Percentiles rank a stretch among this genome's conserved stretches.
These are phyloP conservation scores for Pseudoneurospora amorphoporcata DNA, from an alignment of 495 filamentous ascomycete genomes.

Conservation along the genomic window DNA sequence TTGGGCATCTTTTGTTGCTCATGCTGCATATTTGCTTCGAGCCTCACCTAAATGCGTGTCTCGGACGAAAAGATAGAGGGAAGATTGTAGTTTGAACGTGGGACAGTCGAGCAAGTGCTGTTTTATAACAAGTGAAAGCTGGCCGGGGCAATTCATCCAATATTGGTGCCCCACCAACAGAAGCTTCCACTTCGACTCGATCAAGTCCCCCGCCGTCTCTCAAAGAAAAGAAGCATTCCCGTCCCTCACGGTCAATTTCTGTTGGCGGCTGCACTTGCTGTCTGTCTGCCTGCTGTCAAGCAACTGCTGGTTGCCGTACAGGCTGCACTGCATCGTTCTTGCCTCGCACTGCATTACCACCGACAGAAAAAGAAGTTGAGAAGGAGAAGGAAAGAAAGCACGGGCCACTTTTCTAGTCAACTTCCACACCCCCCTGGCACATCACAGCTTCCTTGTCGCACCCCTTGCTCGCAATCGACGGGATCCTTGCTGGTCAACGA, in stretches of 20 bases:
- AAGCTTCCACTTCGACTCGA: not conserved
- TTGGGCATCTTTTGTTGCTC: not conserved
- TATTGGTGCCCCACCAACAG: not conserved
- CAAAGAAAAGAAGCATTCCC: not conserved
- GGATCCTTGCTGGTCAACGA: not conserved
- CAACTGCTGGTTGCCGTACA: not conserved
- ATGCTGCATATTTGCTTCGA: not conserved
- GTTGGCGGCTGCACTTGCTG: not conserved
- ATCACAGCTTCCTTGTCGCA: not conserved
- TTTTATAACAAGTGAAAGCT: not conserved
- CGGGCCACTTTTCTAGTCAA: not conserved
- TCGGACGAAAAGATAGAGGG: not conserved
- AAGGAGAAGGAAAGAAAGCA: not conserved
- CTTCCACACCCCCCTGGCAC: too few species aligned
- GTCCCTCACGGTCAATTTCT: not conserved
- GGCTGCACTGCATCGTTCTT: not conserved
- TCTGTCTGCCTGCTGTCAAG: not conserved
- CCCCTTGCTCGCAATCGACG: not conserved
- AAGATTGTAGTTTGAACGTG: too few species aligned
- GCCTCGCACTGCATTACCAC: not conserved
- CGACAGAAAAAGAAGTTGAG: not conserved
- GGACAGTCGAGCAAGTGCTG: not conserved
- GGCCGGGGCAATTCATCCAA: not conserved
- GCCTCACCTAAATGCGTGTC: not conserved
- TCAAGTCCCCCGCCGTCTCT: not conserved